These are phyloP conservation scores for Podospora comata DNA, from an alignment of 495 filamentous ascomycete genomes.

Conservation along the genomic window DNA sequence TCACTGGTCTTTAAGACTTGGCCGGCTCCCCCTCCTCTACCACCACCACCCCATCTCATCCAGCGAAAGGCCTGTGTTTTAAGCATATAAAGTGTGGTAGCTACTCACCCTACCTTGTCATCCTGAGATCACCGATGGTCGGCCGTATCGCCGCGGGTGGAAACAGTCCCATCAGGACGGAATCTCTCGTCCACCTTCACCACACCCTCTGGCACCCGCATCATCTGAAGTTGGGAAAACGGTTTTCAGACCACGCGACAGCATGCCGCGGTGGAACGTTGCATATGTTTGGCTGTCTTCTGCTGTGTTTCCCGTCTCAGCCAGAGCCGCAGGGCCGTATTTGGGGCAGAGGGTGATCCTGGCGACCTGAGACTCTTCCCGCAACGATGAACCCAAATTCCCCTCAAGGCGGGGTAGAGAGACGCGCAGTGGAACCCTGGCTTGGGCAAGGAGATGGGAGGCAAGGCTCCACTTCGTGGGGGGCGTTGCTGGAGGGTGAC, in stretches of 20 bases:
- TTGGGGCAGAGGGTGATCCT: conserved; percentile 2
- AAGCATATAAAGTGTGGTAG: background rate
- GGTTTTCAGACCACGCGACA: conserved; percentile 1
- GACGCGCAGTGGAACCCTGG: conserved; percentile 12
- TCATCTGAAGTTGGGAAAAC: background rate
- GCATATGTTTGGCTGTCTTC: background rate
- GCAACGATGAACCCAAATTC: background rate
- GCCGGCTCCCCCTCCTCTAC: background rate
- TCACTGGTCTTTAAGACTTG: conserved; percentile 6
- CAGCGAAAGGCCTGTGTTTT: background rate
- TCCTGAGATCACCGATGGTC: background rate
- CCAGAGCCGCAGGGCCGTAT: background rate
- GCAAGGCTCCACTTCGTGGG: conserved; percentile 6
- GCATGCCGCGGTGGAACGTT: background rate
- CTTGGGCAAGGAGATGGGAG: background rate
- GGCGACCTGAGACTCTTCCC: background rate
- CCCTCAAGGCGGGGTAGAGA: conserved; percentile 7
- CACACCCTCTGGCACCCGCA: background rate
- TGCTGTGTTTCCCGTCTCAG: conserved; percentile 1
- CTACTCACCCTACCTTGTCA: too few species aligned
- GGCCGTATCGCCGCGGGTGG: background rate
- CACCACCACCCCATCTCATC: background rate
- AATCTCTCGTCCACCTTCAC: background rate
- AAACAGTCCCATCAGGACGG: background rate
- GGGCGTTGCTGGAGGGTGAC: conserved; percentile 4